Evolutionary conservation across 352 stramenopile species (phyloP).

Genomic region (Phytophthora melonis): DNA sequence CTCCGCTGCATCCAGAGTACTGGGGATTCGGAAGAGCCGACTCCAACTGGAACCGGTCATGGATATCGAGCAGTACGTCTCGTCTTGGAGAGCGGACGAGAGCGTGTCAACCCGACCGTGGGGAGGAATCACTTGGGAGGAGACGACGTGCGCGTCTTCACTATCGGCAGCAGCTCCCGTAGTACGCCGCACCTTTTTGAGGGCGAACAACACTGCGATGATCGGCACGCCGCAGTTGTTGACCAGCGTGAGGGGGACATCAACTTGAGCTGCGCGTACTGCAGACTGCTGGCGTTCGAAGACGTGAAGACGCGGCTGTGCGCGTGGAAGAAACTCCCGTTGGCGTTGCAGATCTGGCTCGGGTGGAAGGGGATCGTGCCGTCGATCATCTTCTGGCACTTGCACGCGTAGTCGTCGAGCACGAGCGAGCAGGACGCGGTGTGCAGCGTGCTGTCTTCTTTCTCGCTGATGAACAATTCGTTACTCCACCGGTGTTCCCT

Average conservation of each 20-base stretch:
- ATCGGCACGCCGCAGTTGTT: conserved; percentile 84
- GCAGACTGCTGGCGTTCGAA: conserved; percentile 69
- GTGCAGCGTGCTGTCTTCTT: conserved; percentile 64
- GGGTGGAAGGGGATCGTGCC: conserved; percentile 76
- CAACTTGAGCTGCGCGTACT: conserved; percentile 76
- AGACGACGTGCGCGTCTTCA: conserved; percentile 81
- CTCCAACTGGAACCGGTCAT: conserved; percentile 86
- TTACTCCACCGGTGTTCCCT: conserved; percentile 86
- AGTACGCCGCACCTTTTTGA: conserved; percentile 78
- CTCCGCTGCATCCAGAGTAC: conserved; percentile 29
- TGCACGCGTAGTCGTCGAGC: conserved; percentile 78
- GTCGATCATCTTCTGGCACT: conserved; percentile 84
- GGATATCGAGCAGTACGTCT: conserved; percentile 80
- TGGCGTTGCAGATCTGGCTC: conserved; percentile 73
- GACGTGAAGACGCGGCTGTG: conserved; percentile 70
- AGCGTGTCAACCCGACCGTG: conserved; percentile 65
- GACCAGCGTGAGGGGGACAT: conserved; percentile 72
- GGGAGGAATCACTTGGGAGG: conserved; percentile 65
- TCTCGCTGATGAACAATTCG: conserved; percentile 78
- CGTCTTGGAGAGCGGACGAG: conserved; percentile 76
- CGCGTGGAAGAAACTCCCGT: conserved; percentile 78
- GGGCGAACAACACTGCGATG: conserved; percentile 75
- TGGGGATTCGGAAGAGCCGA: conserved; percentile 71
- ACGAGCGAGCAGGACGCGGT: conserved; percentile 74
- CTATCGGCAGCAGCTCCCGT: conserved; percentile 55